These are phyloP conservation scores for Moricandia moricandioides DNA, from an alignment of 345 rosid species.

Conservation along the genomic window DNA sequence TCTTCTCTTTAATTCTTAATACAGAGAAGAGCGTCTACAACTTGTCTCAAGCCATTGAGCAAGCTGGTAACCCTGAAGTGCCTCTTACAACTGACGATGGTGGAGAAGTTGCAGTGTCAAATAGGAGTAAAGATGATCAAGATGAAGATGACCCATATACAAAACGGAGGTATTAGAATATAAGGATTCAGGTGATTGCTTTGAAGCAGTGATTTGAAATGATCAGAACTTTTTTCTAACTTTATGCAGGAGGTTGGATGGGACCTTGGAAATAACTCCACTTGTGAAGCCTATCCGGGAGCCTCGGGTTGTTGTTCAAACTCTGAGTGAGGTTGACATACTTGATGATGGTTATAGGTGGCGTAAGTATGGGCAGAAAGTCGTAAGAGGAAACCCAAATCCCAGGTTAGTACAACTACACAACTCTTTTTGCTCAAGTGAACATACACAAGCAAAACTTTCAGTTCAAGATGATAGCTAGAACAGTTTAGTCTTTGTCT, in stretches of 20 bases:
- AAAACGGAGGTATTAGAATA: conserved; percentile 69
- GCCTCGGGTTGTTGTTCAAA: conserved; percentile 98
- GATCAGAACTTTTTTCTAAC: conserved; percentile 13
- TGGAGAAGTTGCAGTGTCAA: conserved; percentile 44
- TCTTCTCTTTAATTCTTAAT: conserved; percentile 10
- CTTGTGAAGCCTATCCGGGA: conserved; percentile 95
- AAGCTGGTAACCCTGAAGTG: conserved; percentile 51
- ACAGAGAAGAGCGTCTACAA: conserved; percentile 60
- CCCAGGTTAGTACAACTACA: conserved; percentile 59
- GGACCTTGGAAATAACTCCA: conserved; percentile 72
- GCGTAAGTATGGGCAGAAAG: conserved; percentile 99
- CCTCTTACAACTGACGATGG: conserved; percentile 58
- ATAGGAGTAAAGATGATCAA: conserved; percentile 44
- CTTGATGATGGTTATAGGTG: conserved; percentile 96
- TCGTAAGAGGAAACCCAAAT: conserved; percentile 96
- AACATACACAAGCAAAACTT: neutral
- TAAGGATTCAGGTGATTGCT: conserved; percentile 8
- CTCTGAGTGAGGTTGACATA: conserved; percentile 94
- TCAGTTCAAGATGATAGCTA: conserved; percentile 10
- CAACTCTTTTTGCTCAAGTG: neutral
- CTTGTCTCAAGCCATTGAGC: conserved; percentile 44
- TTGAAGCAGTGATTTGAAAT: conserved; percentile 20
- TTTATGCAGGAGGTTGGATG: conserved; percentile 77
- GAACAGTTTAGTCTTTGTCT: neutral
- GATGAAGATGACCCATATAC: conserved; percentile 79